Evolutionary conservation across 2,329 filamentous ascomycete genomes (phyloP).

Genomic region (Aspergillus sp.): DNA sequence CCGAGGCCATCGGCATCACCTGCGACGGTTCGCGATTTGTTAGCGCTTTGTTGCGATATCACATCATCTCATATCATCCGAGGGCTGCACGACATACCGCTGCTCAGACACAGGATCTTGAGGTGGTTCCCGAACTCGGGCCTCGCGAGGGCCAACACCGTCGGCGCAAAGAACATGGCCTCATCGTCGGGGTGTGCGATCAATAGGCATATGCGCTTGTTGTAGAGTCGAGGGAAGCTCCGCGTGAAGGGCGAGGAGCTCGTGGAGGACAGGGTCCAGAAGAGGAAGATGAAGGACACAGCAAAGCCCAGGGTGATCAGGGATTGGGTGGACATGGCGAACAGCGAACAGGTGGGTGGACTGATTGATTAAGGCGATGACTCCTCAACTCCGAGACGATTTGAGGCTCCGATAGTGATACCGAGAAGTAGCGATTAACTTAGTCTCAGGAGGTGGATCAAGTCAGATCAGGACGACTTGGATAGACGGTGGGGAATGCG

Average conservation of each 20-base stretch:
- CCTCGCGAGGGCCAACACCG: slow-evolving; percentile 74
- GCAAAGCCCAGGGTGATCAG: slow-evolving; percentile 25
- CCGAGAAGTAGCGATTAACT: too few species aligned
- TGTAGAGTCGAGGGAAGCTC: slow-evolving; percentile 58
- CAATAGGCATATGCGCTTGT: slow-evolving; percentile 84
- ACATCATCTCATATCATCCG: not conserved
- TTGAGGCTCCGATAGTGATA: too few species aligned
- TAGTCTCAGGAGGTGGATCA: too few species aligned
- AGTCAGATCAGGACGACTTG: too few species aligned
- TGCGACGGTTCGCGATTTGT: slow-evolving; percentile 22
- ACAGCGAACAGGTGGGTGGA: not conserved
- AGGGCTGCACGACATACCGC: slow-evolving; percentile 48
- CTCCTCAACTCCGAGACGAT: too few species aligned
- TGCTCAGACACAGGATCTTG: slow-evolving; percentile 89
- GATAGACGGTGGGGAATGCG: too few species aligned
- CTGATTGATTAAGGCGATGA: not conserved
- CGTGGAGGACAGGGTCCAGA: slow-evolving; percentile 39
- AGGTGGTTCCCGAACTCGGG: slow-evolving; percentile 82
- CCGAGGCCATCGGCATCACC: slow-evolving; percentile 85
- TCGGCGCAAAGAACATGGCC: slow-evolving; percentile 98
- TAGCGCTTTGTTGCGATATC: not conserved
- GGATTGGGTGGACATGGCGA: too few species aligned
- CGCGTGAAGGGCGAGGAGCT: slow-evolving; percentile 33
- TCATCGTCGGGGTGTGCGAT: slow-evolving; percentile 98
- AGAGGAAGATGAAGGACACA: slow-evolving; percentile 39